These are phyloP conservation scores for Sphagnurus paluster DNA, from an alignment of 1,284 basidiomycete species.

Conservation along the genomic window DNA sequence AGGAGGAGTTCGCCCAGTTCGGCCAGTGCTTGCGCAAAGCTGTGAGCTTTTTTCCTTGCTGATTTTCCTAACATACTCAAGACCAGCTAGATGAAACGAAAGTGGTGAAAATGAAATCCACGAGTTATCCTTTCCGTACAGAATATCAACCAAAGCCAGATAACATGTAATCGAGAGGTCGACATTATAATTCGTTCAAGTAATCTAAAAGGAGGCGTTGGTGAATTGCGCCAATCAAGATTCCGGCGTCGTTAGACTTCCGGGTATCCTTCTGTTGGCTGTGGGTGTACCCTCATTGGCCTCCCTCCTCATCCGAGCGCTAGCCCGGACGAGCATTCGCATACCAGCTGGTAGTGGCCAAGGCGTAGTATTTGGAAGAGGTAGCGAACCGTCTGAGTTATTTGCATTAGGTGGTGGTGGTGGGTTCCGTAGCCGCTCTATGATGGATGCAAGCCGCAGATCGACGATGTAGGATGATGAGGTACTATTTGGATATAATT, in stretches of 20 bases:
- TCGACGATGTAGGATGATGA: slow-evolving; percentile 56
- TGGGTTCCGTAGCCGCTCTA: slow-evolving; percentile 56
- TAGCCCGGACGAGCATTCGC: slow-evolving; percentile 51
- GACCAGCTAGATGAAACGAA: slow-evolving; percentile 63
- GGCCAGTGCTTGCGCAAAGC: slow-evolving; percentile 70
- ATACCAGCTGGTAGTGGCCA: slow-evolving; percentile 51
- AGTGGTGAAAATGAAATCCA: slow-evolving; percentile 40
- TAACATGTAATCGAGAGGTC: slow-evolving; percentile 4
- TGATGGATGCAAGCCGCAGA: slow-evolving; percentile 51
- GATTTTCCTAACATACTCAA: not conserved
- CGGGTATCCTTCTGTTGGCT: slow-evolving; percentile 28
- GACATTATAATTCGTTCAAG: not conserved
- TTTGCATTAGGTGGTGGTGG: slow-evolving; percentile 37
- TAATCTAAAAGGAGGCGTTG: not conserved
- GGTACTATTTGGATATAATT: slow-evolving; percentile 25
- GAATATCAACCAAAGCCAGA: not conserved
- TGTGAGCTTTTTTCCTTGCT: slow-evolving; percentile 38
- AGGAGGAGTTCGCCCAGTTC: slow-evolving; percentile 76
- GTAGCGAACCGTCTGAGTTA: slow-evolving; percentile 42
- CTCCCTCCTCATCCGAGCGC: slow-evolving; percentile 38
- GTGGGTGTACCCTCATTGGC: slow-evolving; percentile 15
- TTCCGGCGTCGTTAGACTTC: slow-evolving; percentile 30
- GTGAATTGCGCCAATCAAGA: slow-evolving; percentile 9
- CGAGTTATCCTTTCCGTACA: slow-evolving; percentile 6
- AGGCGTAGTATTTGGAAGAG: slow-evolving; percentile 61